Evolutionary conservation across 805 yeast species (phyloP).

Genomic region (Yarrowia deformans): DNA sequence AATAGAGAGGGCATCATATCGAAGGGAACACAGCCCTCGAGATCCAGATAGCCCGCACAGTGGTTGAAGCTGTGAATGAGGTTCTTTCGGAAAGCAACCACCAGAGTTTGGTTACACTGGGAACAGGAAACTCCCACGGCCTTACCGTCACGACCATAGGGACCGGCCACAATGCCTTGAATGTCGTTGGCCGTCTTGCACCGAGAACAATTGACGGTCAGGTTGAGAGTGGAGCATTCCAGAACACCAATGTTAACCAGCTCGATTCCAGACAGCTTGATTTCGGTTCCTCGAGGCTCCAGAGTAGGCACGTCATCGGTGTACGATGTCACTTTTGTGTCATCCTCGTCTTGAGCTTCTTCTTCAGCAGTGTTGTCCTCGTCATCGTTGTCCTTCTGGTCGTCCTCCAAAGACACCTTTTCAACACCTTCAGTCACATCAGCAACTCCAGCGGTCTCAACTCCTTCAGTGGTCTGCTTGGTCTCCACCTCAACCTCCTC

Average conservation of each 20-base stretch:
- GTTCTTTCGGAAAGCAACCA: conserved; percentile 52
- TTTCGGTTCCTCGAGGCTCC: conserved; percentile 49
- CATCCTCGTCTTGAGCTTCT: not conserved
- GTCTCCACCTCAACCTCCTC: not conserved
- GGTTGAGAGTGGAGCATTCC: conserved; percentile 50
- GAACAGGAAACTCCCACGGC: conserved; percentile 49
- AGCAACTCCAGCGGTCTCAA: not conserved
- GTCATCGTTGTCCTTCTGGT: not conserved
- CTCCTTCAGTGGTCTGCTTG: too few relatives aligned
- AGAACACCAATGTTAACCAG: conserved; percentile 50
- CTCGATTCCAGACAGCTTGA: conserved; percentile 49
- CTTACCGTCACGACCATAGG: conserved; percentile 49
- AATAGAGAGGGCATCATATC: conserved; percentile 52
- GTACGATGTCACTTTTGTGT: conserved; percentile 18
- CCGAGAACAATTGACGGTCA: conserved; percentile 51
- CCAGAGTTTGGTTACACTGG: conserved; percentile 50
- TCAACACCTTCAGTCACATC: not conserved
- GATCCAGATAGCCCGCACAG: conserved; percentile 52
- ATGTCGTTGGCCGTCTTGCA: conserved; percentile 52
- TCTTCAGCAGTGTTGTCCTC: conserved; percentile 1
- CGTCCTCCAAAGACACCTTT: not conserved
- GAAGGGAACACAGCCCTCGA: conserved; percentile 51
- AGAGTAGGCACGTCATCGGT: conserved; percentile 20
- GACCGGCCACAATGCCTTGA: conserved; percentile 49
- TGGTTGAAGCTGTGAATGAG: conserved; percentile 49